Base-by-base conservation (phyloP, 208 protist species). In the Trypanosoma conorhini region DNA sequence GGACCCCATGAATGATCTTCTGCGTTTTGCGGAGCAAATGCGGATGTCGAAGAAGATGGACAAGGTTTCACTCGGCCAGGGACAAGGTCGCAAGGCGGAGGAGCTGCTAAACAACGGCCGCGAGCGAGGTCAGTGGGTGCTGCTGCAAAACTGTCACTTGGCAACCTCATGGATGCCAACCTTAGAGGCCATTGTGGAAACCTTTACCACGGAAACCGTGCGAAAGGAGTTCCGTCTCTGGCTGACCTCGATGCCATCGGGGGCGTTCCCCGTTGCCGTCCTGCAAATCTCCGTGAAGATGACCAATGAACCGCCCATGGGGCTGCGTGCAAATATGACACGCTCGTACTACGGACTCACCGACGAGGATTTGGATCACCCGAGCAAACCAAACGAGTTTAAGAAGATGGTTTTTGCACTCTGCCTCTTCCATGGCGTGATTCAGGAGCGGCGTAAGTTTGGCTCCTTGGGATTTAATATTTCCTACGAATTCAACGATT, bases 251-350 rank as follows among this genome's bases (percentile, higher is more conserved):
- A 99, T 99, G 96, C 98, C 98, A 15, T 96, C 92, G 21, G 54
- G 79, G 24, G 84, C 78, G 17, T 99, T 99, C 87, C 98, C 98
- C n/a, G 97, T 99, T 22, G 78, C 96, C 9, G 98, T 99, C 71
- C 81, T 99, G 77, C 97, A 99, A 77, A 97, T 96, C 55, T 85
- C 96, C 24, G 91, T 99, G 62, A 99, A 99, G 87, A 98, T 99
- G 93, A 99, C 98, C 26, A 99, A 99, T 77, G 98, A 99, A 83
- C 98, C 98, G n/a, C 98, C 98, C 30, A 98, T 97, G 86, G 97
- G 97, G 15, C 80, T 99, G 46, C 92, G 97, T 48, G 89, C 97
- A 5, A 99, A 99, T 78, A 81, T 99, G 58, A 91, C 94, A 21
- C 83, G 96, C 12, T 98, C 96, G 17, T 99, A 98, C 83, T 94